A percentile compares a stretch with the other conserved stretches of the same genome.
phyloP scores from a whole-genome alignment of 2,329 filamentous ascomycete species.

The Colletotrichum tamarilloi region DNA sequence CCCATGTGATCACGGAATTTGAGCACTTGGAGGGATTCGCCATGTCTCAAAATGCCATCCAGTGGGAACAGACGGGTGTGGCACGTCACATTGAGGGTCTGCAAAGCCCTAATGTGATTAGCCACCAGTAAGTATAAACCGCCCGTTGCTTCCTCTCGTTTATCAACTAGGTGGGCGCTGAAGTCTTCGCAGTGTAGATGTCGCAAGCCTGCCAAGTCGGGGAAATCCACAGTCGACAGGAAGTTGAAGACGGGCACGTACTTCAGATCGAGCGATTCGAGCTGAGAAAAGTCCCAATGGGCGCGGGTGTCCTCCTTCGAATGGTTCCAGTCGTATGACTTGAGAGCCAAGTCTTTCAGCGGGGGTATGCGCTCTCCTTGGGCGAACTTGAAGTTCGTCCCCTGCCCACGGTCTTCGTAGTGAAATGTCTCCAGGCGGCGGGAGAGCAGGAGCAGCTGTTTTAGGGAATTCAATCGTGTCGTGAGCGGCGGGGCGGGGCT shows the following conservation, averaged over 20 bases:
- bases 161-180: slow-evolving; percentile 52
- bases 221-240: slow-evolving; percentile 52
- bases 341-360: slow-evolving; percentile 52
- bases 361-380: slow-evolving; percentile 55
- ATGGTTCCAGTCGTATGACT: slow-evolving; percentile 63
- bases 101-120: slow-evolving; percentile 49
- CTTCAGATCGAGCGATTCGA: slow-evolving; percentile 53
- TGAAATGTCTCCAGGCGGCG: slow-evolving; percentile 51
- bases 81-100: slow-evolving; percentile 53
- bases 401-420: slow-evolving; percentile 57
- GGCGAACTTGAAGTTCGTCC: slow-evolving; percentile 55
- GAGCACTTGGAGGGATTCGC: slow-evolving; percentile 49
- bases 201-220: slow-evolving; percentile 49
- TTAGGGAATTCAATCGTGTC: slow-evolving; percentile 53
- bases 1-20: slow-evolving; percentile 58
- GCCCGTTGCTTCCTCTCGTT: slow-evolving; percentile 51
- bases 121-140: slow-evolving; percentile 52
- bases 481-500: slow-evolving; percentile 53
- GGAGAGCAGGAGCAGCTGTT: slow-evolving; percentile 52
- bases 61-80: slow-evolving; percentile 53
- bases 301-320: slow-evolving; percentile 46
- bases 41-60: slow-evolving; percentile 52
- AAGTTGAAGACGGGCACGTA: slow-evolving; percentile 58
- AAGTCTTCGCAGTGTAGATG: slow-evolving; percentile 57
- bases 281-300: slow-evolving; percentile 60